phyloP scores from a whole-genome alignment of 805 yeast genomes.

The Saccharomycopsis vini region DNA sequence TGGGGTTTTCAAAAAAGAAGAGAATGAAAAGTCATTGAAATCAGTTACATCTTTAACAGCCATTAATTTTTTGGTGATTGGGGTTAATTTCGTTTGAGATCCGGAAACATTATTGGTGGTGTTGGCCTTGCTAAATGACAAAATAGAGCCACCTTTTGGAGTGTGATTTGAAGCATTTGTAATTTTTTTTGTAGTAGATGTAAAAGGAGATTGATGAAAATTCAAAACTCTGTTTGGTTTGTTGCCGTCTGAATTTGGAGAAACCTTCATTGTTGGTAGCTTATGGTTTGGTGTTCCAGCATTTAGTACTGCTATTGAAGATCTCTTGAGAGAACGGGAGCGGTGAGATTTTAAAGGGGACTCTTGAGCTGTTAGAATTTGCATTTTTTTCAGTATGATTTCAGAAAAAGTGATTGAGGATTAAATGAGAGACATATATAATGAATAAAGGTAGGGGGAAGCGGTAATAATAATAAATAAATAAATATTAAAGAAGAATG shows the following conservation, averaged over 20 bases:
- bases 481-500: too few relatives aligned
- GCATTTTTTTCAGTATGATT: too few relatives aligned
- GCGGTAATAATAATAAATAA: too few relatives aligned
- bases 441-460: too few relatives aligned
- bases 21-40: background rate
- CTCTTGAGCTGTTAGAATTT: conserved; percentile 6
- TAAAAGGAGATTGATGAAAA: background rate
- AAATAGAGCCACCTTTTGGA: background rate
- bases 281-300: conserved; percentile 22
- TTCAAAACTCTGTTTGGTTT: background rate
- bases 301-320: conserved; percentile 7
- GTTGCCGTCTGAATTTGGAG: conserved; percentile 16
- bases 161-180: background rate
- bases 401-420: too few relatives aligned
- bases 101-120: background rate
- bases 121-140: background rate
- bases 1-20: background rate
- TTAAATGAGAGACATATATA: too few relatives aligned
- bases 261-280: conserved; percentile 22
- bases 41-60: conserved; percentile 1
- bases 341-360: conserved; percentile 10
- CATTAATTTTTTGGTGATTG: conserved; percentile 15
- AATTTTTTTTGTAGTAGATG: background rate
- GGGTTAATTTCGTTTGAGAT: conserved; percentile 8
- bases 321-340: conserved; percentile 1